These are phyloP conservation scores for Venturia aucupariae DNA, from an alignment of 2,329 filamentous ascomycete species.

Conservation along the genomic window DNA sequence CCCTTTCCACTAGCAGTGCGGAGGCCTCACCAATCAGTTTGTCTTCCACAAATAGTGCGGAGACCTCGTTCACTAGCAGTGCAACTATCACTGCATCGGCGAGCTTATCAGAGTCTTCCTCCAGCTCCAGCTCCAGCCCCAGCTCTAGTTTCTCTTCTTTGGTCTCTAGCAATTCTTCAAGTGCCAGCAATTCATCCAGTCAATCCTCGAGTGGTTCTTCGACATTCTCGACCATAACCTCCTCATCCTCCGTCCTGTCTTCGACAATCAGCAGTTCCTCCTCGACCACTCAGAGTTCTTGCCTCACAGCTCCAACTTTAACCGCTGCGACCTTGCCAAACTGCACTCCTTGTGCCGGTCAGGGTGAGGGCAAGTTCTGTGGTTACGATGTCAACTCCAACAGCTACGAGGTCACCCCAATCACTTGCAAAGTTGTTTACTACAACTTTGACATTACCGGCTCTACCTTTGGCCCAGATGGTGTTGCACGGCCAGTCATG, in stretches of 20 bases:
- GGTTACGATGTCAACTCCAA: conserved; percentile 6
- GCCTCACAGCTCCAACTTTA: neutral
- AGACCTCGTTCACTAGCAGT: neutral
- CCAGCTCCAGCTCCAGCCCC: neutral
- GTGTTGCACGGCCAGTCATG: conserved; percentile 10
- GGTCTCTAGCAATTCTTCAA: neutral
- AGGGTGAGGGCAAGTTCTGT: conserved; percentile 12
- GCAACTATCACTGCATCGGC: neutral
- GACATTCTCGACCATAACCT: conserved; percentile 3
- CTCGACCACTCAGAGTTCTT: neutral
- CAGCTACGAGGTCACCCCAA: conserved; percentile 12
- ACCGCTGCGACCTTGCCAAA: conserved; percentile 8
- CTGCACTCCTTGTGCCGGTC: conserved; percentile 13
- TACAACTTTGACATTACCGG: conserved; percentile 14
- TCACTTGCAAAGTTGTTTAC: conserved; percentile 14
- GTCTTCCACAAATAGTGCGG: neutral
- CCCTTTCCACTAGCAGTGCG: neutral
- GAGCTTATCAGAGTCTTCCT: neutral
- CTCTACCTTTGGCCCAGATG: conserved; percentile 14
- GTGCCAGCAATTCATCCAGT: neutral
- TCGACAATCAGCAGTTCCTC: neutral
- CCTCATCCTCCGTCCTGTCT: neutral
- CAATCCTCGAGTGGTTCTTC: too few species aligned
- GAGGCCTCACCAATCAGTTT: neutral
- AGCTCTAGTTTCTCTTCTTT: neutral